Percentiles rank a stretch among this genome's conserved stretches.
Evolutionary conservation across 805 yeast species (phyloP).

Genomic region (Lipomyces starkeyi): DNA sequence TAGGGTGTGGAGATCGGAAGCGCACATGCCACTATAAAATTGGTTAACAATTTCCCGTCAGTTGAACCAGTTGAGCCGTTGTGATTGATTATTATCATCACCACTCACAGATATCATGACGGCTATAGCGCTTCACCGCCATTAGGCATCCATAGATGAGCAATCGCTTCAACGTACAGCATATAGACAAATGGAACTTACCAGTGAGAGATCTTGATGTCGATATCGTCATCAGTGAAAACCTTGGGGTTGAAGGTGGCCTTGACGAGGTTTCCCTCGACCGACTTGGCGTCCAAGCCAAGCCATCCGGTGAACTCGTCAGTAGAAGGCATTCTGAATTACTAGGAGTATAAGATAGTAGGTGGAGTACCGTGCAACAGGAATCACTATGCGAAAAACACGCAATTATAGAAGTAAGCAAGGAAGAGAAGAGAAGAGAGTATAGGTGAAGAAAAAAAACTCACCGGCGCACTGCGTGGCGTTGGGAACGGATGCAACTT

Average conservation of each 20-base stretch:
- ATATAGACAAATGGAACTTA: conserved; percentile 7
- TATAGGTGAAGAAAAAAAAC: neutral
- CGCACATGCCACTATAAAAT: conserved; percentile 55
- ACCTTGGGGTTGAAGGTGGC: conserved; percentile 33
- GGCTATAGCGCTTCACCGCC: neutral
- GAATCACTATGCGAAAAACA: neutral
- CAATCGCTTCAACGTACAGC: neutral
- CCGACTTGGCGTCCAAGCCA: conserved; percentile 36
- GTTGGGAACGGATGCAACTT: too few species aligned
- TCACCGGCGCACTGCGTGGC: too few species aligned
- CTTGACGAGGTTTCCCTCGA: conserved; percentile 37
- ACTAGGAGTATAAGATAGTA: neutral
- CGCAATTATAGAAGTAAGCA: neutral
- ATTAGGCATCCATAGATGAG: neutral
- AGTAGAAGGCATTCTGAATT: conserved; percentile 28
- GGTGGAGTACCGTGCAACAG: neutral
- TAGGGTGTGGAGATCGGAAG: conserved; percentile 61
- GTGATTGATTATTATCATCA: neutral
- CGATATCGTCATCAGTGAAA: conserved; percentile 38
- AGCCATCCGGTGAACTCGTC: conserved; percentile 36
- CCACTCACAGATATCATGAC: neutral
- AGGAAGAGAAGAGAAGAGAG: neutral
- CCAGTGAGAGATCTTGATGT: conserved; percentile 38
- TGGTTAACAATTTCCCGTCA: conserved; percentile 8
- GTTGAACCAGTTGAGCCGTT: neutral